Conservation (phyloP, 1,284 basidiomycete genomes). For the Thelephora terrestris region DNA sequence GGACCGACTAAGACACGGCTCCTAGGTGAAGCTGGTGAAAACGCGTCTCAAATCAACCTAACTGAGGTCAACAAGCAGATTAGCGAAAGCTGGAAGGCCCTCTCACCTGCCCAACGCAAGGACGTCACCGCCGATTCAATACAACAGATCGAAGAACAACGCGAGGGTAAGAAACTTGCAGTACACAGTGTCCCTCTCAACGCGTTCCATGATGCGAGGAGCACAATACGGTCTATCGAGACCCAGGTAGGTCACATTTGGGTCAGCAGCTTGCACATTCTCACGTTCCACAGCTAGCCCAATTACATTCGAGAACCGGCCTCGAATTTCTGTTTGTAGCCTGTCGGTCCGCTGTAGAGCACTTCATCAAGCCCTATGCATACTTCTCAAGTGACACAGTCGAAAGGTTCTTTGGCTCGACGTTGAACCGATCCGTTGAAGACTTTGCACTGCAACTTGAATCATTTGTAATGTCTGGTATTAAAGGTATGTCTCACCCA, state of each 20-base stretch:
- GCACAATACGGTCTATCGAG: conserved; percentile 1
- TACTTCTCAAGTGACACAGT: conserved; percentile 6
- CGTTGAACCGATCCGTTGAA: neutral
- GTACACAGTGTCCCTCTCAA: conserved; percentile 4
- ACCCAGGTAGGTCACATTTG: conserved; percentile 2
- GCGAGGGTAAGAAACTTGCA: neutral
- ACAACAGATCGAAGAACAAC: too few species aligned
- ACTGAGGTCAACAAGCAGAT: too few species aligned
- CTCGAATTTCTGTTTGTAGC: conserved; percentile 9
- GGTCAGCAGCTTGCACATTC: too few species aligned
- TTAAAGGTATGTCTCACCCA: conserved; percentile 6
- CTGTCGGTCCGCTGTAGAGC: neutral
- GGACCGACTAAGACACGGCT: too few species aligned
- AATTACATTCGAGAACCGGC: conserved; percentile 10
- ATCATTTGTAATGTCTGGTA: conserved; percentile 8
- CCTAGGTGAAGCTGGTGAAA: too few species aligned
- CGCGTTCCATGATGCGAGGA: conserved; percentile 8
- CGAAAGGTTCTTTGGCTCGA: conserved; percentile 5
- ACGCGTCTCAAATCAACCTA: too few species aligned
- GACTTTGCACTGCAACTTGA: conserved; percentile 9
- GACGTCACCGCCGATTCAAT: too few species aligned
- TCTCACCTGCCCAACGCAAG: too few species aligned
- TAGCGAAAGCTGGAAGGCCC: too few species aligned
- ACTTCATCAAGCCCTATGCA: conserved; percentile 8
- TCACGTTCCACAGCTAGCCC: conserved; percentile 6